These are phyloP conservation scores for Podochytrium sp. DNA, from an alignment of 192 early-diverging fungal genomes.

Conservation along the genomic window DNA sequence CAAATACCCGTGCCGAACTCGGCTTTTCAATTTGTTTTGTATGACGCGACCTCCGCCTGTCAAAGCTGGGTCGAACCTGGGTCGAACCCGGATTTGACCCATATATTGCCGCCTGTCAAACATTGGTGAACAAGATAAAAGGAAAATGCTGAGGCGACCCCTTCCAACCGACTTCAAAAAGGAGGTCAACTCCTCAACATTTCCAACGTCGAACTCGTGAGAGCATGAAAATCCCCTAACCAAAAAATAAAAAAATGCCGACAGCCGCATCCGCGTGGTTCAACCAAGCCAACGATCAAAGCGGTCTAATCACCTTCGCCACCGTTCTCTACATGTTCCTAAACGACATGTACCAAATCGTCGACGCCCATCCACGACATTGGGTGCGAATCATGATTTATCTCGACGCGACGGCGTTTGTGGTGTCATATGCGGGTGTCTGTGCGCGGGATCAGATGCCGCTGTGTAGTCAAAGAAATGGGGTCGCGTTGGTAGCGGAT, in stretches of 20 bases:
- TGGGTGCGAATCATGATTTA: slow-evolving; percentile 21
- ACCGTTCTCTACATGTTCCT: slow-evolving; percentile 16
- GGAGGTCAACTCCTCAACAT: neutral
- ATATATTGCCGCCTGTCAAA: neutral
- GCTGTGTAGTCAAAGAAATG: slow-evolving; percentile 8
- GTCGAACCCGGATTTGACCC: neutral
- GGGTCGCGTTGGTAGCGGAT: neutral
- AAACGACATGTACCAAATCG: neutral
- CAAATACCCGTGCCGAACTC: no score
- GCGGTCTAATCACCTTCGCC: slow-evolving; percentile 7
- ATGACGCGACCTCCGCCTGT: no score
- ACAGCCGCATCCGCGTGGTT: neutral
- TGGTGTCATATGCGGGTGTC: neutral
- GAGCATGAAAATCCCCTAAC: neutral
- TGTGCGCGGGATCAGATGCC: neutral
- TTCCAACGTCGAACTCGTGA: neutral
- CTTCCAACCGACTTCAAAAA: neutral
- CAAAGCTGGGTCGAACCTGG: no score
- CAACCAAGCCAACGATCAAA: neutral
- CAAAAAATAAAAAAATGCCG: neutral
- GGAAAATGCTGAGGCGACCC: neutral
- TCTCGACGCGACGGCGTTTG: neutral
- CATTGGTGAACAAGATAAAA: neutral
- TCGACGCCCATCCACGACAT: neutral
- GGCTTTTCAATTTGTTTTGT: no score